Base-by-base conservation (phyloP, 345 rosid species). In the Excoecaria cochinchinensis region DNA sequence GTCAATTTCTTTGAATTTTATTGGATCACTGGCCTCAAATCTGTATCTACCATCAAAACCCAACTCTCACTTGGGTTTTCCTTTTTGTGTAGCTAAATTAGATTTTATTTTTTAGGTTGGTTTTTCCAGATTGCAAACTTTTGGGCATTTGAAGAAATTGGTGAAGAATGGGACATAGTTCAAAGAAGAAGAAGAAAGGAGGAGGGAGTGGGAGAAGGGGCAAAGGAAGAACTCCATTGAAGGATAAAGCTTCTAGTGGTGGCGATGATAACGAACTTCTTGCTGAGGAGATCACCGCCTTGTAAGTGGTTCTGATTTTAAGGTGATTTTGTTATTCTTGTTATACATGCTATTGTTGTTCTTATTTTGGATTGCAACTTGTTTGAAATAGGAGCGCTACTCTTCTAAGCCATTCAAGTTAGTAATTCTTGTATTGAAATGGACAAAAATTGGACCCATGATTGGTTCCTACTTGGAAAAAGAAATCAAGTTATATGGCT, bases 261-360 rank as follows among this genome's bases (percentile, higher is more conserved):
- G 87, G 77, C 21, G 92, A 82, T 31, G 91, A 89, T 25, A 90
- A 86, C 51, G 99, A 92, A 77, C 97, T 91, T 79, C 95, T 95
- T 22, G 74, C 92, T 14, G 97, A 95, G 64, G 99, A 95, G 77
- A 91, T 92, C 84, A 95, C 99, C 65, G 99, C 95, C 85, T 85
- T 95, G 99, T 95, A 87, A 85, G 89, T 22, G 24, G 22, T 4
- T 53, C 25, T 38, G 24, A 19, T n/a, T 5, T 16, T 47, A 19
- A 40, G 36, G 44, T 5, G 16, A 38, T 31, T 50, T 69, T 47
- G 12, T 46, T 48, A 8, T 55, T 75, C 3, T 25, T 39, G 22
- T 55, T 14, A 31, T n/a, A 6, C 5, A 25, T 53, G 17, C 44
- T 69, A 0, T 69, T 36, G 63, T 14, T 53, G 21, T n/a, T 31